phyloP scores from a whole-genome alignment of 78 protist species.

The Planoprotostelium fungivorum region DNA sequence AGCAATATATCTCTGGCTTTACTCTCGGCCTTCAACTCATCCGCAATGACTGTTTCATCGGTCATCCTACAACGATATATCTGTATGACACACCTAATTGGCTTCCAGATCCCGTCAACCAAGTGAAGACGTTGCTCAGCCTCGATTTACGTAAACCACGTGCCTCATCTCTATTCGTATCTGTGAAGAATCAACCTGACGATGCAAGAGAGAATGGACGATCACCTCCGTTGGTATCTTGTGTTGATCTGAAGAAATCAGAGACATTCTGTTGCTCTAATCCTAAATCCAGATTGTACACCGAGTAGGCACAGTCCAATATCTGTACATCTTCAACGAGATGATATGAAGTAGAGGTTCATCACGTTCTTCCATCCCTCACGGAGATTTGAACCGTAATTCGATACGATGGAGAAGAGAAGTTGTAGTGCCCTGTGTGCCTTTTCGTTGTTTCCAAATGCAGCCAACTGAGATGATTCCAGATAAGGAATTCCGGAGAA shows the following conservation, averaged over 20 bases:
- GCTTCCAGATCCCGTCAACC: not conserved
- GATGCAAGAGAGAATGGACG: too few relatives aligned
- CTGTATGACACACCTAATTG: not conserved
- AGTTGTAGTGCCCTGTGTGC: not conserved
- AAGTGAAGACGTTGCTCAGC: not conserved
- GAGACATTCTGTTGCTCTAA: not conserved
- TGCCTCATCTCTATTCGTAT: too few relatives aligned
- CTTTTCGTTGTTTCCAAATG: not conserved
- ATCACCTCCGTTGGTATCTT: too few relatives aligned
- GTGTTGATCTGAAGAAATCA: not conserved
- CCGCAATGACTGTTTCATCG: not conserved
- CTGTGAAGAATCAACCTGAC: too few relatives aligned
- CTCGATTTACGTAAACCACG: too few relatives aligned
- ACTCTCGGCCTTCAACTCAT: not conserved
- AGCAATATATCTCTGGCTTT: not conserved
- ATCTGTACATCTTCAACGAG: not conserved
- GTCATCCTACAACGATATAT: not conserved
- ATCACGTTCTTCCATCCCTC: not conserved
- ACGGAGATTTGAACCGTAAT: not conserved
- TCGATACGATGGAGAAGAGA: not conserved
- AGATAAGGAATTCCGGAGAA: not conserved
- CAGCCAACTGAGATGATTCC: not conserved
- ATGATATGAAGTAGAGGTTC: not conserved
- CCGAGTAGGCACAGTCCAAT: not conserved
- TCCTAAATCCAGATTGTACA: not conserved